phyloP scores from a whole-genome alignment of 2,329 filamentous ascomycete species.

The Cercospora sesami region DNA sequence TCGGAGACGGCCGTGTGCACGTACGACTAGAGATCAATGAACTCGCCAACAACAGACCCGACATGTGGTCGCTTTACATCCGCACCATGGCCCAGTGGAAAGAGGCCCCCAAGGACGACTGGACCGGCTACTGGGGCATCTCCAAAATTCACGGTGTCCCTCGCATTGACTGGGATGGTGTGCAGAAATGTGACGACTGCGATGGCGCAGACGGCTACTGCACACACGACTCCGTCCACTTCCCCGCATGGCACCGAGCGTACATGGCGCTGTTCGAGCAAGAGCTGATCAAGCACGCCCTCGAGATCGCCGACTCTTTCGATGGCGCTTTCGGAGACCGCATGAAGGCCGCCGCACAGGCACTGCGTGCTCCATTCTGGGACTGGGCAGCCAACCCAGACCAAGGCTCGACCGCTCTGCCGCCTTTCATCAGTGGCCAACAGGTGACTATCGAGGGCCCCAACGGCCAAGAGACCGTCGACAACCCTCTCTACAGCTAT shows the following conservation, averaged over 20 bases:
- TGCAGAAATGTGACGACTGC: constrained; percentile 33
- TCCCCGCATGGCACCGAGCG: constrained; percentile 39
- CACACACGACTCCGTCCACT: constrained; percentile 39
- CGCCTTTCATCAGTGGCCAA: constrained; percentile 28
- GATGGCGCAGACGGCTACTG: constrained; percentile 38
- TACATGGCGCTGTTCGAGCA: constrained; percentile 41
- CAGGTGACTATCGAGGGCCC: constrained; percentile 33
- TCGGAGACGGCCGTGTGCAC: constrained; percentile 23
- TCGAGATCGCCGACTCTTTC: constrained; percentile 33
- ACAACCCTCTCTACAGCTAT: constrained; percentile 34
- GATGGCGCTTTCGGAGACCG: constrained; percentile 23
- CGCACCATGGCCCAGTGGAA: constrained; percentile 24
- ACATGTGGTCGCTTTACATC: constrained; percentile 28
- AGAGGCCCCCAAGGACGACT: constrained; percentile 12
- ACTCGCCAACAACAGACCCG: constrained; percentile 19
- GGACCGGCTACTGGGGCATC: constrained; percentile 23
- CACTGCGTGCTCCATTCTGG: constrained; percentile 34
- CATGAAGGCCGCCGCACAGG: constrained; percentile 33
- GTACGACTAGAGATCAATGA: constrained; percentile 27
- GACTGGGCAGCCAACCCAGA: constrained; percentile 33
- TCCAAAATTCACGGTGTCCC: constrained; percentile 36
- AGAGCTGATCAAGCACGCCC: constrained; percentile 34
- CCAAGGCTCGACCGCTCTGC: constrained; percentile 28
- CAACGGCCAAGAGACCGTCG: constrained; percentile 31
- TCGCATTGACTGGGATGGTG: constrained; percentile 34